Conservation (phyloP, 1,284 basidiomycete genomes). For the Golubevia sp. region DNA sequence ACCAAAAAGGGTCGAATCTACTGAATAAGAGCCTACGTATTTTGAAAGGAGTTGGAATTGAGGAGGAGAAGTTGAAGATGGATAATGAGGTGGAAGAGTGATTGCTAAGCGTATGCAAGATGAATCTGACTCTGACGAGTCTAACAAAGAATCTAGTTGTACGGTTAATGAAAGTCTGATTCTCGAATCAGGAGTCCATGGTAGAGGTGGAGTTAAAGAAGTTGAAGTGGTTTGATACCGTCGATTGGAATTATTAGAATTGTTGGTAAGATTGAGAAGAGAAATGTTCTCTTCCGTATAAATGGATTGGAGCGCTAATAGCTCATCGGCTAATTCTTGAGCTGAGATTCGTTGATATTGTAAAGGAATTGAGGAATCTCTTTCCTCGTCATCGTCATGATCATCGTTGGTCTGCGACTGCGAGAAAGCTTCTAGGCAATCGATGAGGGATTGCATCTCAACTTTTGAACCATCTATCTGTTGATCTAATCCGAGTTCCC, state of each 20-base stretch:
- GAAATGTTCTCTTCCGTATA: slow-evolving; percentile 40
- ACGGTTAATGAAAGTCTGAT: too few relatives aligned
- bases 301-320: slow-evolving; percentile 49
- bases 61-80: slow-evolving; percentile 20
- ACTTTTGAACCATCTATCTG: too few relatives aligned
- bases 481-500: too few relatives aligned
- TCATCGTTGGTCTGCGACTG: not conserved
- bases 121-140: too few relatives aligned
- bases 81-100: slow-evolving; percentile 39
- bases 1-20: slow-evolving; percentile 39
- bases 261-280: slow-evolving; percentile 10
- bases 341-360: slow-evolving; percentile 1
- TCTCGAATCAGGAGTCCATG: not conserved
- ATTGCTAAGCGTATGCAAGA: slow-evolving; percentile 23
- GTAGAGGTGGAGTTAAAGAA: not conserved
- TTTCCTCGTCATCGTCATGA: too few relatives aligned
- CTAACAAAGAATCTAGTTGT: too few relatives aligned
- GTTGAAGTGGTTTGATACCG: not conserved
- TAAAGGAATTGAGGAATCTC: not conserved
- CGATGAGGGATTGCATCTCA: not conserved
- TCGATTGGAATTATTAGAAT: not conserved
- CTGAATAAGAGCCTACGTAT: slow-evolving; percentile 37
- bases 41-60: slow-evolving; percentile 44
- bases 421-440: too few relatives aligned
- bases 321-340: slow-evolving; percentile 38